These are phyloP conservation scores for Byssochlamys sp. DNA, from an alignment of 2,329 filamentous ascomycete genomes.

Conservation along the genomic window DNA sequence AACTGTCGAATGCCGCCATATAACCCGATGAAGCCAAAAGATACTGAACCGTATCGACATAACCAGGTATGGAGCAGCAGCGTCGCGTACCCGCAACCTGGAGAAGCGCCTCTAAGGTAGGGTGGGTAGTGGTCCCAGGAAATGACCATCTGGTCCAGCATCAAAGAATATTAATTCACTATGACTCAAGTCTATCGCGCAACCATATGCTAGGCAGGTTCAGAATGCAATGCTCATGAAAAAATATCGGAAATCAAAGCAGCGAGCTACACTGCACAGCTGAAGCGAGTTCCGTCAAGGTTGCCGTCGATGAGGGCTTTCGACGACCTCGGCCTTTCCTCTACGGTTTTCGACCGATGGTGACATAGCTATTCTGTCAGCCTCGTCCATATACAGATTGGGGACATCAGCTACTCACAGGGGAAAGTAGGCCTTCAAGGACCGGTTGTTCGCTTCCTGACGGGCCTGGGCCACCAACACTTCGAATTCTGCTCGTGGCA, in stretches of 20 bases:
- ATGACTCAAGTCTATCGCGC: slow-evolving; percentile 1
- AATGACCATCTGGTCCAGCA: neutral
- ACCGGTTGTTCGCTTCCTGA: slow-evolving; percentile 27
- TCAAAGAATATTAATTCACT: neutral
- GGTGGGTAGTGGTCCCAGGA: neutral
- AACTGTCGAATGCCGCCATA: neutral
- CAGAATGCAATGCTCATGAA: neutral
- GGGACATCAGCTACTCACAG: slow-evolving; percentile 23
- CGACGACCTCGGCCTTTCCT: neutral
- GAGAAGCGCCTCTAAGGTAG: neutral
- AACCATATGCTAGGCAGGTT: neutral
- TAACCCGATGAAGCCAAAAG: neutral
- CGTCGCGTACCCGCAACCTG: neutral
- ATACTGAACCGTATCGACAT: neutral
- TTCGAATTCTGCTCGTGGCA: slow-evolving; percentile 31
- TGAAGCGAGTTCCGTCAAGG: neutral
- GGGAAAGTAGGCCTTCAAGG: slow-evolving; percentile 37
- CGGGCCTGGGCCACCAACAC: slow-evolving; percentile 28
- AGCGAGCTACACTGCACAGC: neutral
- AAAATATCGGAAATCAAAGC: neutral
- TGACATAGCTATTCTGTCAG: slow-evolving; percentile 31
- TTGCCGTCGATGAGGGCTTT: neutral
- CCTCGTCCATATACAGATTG: neutral
- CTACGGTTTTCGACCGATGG: slow-evolving; percentile 31
- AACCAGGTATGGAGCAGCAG: neutral